A percentile compares a stretch with the other conserved stretches of the same genome.
phyloP scores from a whole-genome alignment of 495 filamentous ascomycete genomes.

The Penicillium chermesinum region DNA sequence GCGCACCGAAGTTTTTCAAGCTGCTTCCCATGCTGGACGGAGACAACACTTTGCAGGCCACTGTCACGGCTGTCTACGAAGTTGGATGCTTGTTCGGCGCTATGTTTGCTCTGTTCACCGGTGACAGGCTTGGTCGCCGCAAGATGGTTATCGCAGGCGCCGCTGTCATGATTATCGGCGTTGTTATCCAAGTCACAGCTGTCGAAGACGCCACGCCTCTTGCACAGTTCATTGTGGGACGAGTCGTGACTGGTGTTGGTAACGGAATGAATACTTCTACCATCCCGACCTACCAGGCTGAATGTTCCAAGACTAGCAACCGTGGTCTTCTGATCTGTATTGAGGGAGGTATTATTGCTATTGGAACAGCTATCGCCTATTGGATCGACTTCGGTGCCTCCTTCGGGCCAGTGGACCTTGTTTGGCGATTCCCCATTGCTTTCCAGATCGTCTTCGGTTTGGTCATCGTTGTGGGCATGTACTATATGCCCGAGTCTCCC shows the following conservation, averaged over 20 bases:
- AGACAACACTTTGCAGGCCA: slow-evolving; percentile 69
- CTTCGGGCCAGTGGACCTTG: slow-evolving; percentile 58
- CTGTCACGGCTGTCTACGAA: slow-evolving; percentile 81
- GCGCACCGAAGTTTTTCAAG: slow-evolving; percentile 62
- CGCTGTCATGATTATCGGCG: slow-evolving; percentile 74
- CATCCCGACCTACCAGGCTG: slow-evolving; percentile 77
- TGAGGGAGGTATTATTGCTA: slow-evolving; percentile 73
- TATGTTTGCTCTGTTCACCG: slow-evolving; percentile 61
- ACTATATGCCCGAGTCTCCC: slow-evolving; percentile 71
- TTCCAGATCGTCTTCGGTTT: slow-evolving; percentile 75
- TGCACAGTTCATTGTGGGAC: slow-evolving; percentile 71
- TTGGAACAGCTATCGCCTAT: slow-evolving; percentile 71
- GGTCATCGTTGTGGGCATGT: slow-evolving; percentile 59
- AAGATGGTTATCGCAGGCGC: slow-evolving; percentile 58
- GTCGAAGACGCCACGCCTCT: slow-evolving; percentile 39
- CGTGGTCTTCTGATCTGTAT: slow-evolving; percentile 81
- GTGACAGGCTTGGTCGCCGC: slow-evolving; percentile 64
- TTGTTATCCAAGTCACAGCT: slow-evolving; percentile 66
- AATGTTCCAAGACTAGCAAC: slow-evolving; percentile 70
- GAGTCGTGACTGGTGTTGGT: slow-evolving; percentile 67
- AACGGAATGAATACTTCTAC: slow-evolving; percentile 77
- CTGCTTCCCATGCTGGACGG: slow-evolving; percentile 62
- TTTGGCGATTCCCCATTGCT: slow-evolving; percentile 78
- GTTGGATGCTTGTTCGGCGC: slow-evolving; percentile 71
- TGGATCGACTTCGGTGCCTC: slow-evolving; percentile 81